Percentiles rank a stretch among this genome's conserved stretches.
These are phyloP conservation scores for Plasmodium berghei DNA, from an alignment of 169 alveolate genomes.

Conservation along the genomic window DNA sequence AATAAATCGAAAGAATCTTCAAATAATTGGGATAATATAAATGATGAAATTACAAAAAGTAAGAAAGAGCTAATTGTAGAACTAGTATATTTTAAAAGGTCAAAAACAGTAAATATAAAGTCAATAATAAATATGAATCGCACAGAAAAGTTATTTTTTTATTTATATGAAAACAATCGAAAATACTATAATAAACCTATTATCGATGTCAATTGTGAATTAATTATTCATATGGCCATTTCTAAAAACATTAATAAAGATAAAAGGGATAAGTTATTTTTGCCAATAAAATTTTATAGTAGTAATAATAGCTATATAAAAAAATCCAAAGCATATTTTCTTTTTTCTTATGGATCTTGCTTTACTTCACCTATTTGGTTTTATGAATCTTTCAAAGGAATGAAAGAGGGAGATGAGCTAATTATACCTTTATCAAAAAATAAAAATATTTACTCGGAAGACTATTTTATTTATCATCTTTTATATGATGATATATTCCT, in stretches of 20 bases:
- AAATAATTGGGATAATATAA: background rate
- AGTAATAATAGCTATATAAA: conserved; percentile 32
- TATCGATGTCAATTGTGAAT: conserved; percentile 67
- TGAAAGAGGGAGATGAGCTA: conserved; percentile 72
- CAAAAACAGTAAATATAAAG: conserved; percentile 33
- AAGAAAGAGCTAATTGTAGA: conserved; percentile 40
- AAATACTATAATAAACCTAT: conserved; percentile 25
- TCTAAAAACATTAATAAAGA: conserved; percentile 11
- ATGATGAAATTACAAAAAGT: background rate
- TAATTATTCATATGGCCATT: conserved; percentile 38
- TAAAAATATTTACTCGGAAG: conserved; percentile 31
- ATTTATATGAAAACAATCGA: conserved; percentile 28
- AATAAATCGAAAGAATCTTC: background rate
- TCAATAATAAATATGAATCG: conserved; percentile 20
- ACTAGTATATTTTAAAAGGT: conserved; percentile 38
- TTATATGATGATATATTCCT: conserved; percentile 12
- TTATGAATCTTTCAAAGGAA: conserved; percentile 41
- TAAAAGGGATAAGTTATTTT: conserved; percentile 9
- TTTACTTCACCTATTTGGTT: conserved; percentile 74
- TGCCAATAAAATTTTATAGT: conserved; percentile 27
- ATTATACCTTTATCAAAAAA: conserved; percentile 72
- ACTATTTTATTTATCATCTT: conserved; percentile 32
- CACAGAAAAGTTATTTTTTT: conserved; percentile 50
- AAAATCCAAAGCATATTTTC: conserved; percentile 43
- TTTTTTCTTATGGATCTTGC: conserved; percentile 69